phyloP scores from a whole-genome alignment of 2,329 filamentous ascomycete species.

The Ophiocordyceps unilateralis region DNA sequence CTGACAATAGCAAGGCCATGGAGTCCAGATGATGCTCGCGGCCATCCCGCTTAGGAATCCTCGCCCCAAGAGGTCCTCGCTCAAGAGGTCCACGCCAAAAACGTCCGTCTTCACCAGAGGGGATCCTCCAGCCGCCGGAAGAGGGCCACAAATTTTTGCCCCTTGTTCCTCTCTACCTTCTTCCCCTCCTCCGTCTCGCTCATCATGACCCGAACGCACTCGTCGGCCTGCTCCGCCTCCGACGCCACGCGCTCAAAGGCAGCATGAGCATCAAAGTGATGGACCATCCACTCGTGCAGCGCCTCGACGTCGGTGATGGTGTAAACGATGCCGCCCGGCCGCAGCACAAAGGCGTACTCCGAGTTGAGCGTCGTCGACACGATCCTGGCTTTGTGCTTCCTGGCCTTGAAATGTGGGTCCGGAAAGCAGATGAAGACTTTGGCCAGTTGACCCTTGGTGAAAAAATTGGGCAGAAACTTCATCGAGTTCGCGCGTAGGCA shows the following conservation, averaged over 20 bases:
- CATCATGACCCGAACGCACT: conserved; percentile 58
- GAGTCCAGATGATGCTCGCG: background rate
- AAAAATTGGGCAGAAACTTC: conserved; percentile 99
- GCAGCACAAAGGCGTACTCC: conserved; percentile 80
- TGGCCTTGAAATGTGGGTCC: conserved; percentile 92
- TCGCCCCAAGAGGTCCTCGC: too few relatives aligned
- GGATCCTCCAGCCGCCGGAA: conserved; percentile 72
- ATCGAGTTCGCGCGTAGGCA: conserved; percentile 89
- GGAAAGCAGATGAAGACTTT: conserved; percentile 98
- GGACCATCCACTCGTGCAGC: conserved; percentile 83
- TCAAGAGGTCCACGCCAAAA: too few relatives aligned
- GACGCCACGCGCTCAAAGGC: conserved; percentile 61
- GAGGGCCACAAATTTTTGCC: conserved; percentile 78
- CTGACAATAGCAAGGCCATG: too few relatives aligned
- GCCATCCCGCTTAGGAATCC: background rate
- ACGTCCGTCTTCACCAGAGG: conserved; percentile 48
- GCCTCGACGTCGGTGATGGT: conserved; percentile 97
- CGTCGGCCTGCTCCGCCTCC: conserved; percentile 49
- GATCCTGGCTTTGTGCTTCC: conserved; percentile 94
- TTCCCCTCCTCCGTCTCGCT: conserved; percentile 91
- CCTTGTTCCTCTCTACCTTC: conserved; percentile 83
- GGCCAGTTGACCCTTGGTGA: conserved; percentile 59
- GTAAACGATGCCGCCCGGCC: conserved; percentile 74
- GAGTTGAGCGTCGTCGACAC: conserved; percentile 76
- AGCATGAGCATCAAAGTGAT: conserved; percentile 62